These are phyloP conservation scores for Talaromyces sp. DNA, from an alignment of 2,329 filamentous ascomycete genomes.

Conservation along the genomic window DNA sequence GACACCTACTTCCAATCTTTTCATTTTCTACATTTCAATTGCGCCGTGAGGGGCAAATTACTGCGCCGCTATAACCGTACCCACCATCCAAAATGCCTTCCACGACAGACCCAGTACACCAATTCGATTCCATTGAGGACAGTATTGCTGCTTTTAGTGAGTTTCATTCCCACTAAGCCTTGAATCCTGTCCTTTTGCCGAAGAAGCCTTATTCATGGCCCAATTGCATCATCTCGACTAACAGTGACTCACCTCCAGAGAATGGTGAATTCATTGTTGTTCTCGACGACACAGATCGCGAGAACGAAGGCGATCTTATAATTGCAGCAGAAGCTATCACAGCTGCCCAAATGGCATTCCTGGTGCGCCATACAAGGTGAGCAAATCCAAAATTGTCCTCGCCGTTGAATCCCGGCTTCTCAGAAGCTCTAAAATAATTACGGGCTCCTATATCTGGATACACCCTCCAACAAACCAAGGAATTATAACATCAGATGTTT, in stretches of 20 bases:
- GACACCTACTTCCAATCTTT: not conserved
- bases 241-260: conserved; percentile 47
- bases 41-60: conserved; percentile 29
- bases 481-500: too few relatives aligned
- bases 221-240: conserved; percentile 12
- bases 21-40: conserved; percentile 13
- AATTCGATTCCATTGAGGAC: conserved; percentile 48
- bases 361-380: conserved; percentile 80
- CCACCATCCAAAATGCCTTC: conserved; percentile 35
- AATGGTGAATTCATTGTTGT: conserved; percentile 93
- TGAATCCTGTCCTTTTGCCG: not conserved
- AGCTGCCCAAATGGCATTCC: conserved; percentile 89
- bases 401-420: not conserved
- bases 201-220: not conserved
- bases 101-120: conserved; percentile 34
- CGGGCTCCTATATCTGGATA: too few relatives aligned
- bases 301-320: conserved; percentile 98
- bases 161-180: conserved; percentile 14
- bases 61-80: conserved; percentile 6
- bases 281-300: conserved; percentile 86
- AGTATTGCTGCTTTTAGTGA: conserved; percentile 46
- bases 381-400: conserved; percentile 2
- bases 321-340: conserved; percentile 86
- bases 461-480: too few relatives aligned
- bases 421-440: not conserved